Evolutionary conservation across 2,329 filamentous ascomycete genomes (phyloP), one percentile per base, ranked within the genome.

Genomic region (Colletotrichum paranaense): DNA sequence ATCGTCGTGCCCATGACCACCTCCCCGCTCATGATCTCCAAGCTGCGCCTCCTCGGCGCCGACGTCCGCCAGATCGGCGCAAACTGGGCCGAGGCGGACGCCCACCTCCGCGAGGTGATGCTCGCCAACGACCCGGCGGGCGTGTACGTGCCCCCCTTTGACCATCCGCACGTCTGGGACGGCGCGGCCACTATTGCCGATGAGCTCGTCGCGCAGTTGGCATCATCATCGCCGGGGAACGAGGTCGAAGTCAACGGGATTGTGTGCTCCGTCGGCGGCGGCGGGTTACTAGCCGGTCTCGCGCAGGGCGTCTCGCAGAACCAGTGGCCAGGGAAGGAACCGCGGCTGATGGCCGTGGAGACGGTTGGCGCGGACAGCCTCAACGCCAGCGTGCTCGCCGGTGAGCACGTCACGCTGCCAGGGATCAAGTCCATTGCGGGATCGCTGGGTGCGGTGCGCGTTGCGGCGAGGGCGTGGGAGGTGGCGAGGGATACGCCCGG

Each of bases 231-330:
- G 38, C 14, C 38, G 5, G 38, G 14, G 38, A 42, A 8, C 38
- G 14, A 83, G 3, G 81, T 82, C 1, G 84, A 85, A 11, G 87
- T 93, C 3, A 92, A 95, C 77, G 93, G 88, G 3, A 86, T 97
- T 14, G 88, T 97, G 57, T 96, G 93, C 82, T 92, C 88, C 72
- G 93, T 95, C 49, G 95, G 95, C 7, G 95, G 95, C 11, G 95
- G 95, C 19, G 94, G 95, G 0, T 83, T 97, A 26, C 87, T 97
- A 65, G 93, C 92, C 78, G 95, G 95, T 5, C 84, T 97, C 68
- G 90, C 94, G 82, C 86, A 92, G 79, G 94, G 93, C 11, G 85
- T 95, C 28, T 88, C 92, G 78, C 81, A 84, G 56, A 80, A 75
- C 75, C 80, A 76, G 67, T 83, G 78, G 84, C 74, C 77, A 3